These are phyloP conservation scores for Aeminium ludgeri DNA, from an alignment of 495 filamentous ascomycete species.

Conservation along the genomic window DNA sequence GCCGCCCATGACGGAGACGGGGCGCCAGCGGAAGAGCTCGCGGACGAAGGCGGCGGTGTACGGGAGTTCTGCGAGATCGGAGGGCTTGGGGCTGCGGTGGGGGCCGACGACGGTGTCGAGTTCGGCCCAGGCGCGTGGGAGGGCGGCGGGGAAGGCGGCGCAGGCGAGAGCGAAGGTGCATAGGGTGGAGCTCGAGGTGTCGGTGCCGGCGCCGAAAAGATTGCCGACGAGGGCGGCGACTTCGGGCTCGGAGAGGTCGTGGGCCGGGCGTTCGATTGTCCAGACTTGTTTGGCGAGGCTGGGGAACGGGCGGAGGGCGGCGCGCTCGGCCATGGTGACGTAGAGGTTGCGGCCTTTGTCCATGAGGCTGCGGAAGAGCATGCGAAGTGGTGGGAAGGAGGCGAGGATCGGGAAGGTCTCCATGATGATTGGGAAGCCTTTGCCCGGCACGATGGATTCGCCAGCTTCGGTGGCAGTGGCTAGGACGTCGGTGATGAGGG, in stretches of 20 bases:
- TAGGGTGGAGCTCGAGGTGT: constrained; percentile 32
- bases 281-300: constrained; percentile 20
- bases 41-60: constrained; percentile 24
- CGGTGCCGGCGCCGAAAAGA: constrained; percentile 48
- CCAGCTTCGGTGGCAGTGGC: constrained; percentile 44
- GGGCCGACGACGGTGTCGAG: constrained; percentile 22
- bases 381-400: constrained; percentile 40
- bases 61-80: constrained; percentile 18
- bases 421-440: constrained; percentile 32
- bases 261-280: constrained; percentile 22
- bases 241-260: constrained; percentile 24
- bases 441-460: constrained; percentile 42
- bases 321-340: constrained; percentile 23
- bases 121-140: constrained; percentile 22
- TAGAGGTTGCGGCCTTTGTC: constrained; percentile 26
- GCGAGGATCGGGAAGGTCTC: constrained; percentile 40
- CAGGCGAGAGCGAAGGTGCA: constrained; percentile 24
- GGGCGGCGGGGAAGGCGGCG: constrained; percentile 21
- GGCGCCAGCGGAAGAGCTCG: constrained; percentile 24
- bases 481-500: constrained; percentile 34
- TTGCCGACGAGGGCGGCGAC: constrained; percentile 26
- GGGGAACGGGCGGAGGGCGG: background rate
- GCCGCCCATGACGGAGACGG: constrained; percentile 24
- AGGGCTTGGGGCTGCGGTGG: constrained; percentile 20
- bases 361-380: constrained; percentile 32